These are phyloP conservation scores for Nidularia pulvinata DNA, from an alignment of 768 basidiomycete genomes.

Conservation along the genomic window DNA sequence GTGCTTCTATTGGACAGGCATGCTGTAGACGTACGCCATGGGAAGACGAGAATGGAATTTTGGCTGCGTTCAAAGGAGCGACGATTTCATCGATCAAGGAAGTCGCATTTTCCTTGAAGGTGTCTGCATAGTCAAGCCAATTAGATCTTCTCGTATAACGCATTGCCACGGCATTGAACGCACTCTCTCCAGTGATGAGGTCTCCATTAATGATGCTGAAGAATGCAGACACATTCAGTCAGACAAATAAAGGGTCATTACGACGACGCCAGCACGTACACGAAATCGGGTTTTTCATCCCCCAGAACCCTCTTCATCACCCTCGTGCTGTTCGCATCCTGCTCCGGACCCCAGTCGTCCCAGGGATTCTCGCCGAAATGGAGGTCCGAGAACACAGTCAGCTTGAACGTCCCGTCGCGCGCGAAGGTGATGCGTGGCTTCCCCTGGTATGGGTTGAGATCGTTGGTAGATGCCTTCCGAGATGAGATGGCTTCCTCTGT, in stretches of 20 bases:
- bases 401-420: slow-evolving; percentile 62
- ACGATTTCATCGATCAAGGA: slow-evolving; percentile 64
- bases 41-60: slow-evolving; percentile 66
- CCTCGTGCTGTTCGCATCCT: slow-evolving; percentile 61
- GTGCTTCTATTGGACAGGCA: too few relatives aligned
- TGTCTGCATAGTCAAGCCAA: slow-evolving; percentile 34
- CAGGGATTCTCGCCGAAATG: slow-evolving; percentile 80
- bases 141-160: not conserved
- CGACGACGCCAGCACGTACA: slow-evolving; percentile 35
- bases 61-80: slow-evolving; percentile 52
- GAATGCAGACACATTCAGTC: not conserved
- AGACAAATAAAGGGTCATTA: not conserved
- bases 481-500: not conserved
- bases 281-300: slow-evolving; percentile 68
- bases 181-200: slow-evolving; percentile 72
- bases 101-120: slow-evolving; percentile 68
- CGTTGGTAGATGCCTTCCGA: not conserved
- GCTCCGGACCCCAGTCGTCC: slow-evolving; percentile 65
- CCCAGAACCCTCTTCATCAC: slow-evolving; percentile 57
- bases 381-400: slow-evolving; percentile 74
- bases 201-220: slow-evolving; percentile 71
- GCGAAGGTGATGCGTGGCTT: slow-evolving; percentile 54
- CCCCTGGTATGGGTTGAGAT: slow-evolving; percentile 32
- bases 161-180: slow-evolving; percentile 6
- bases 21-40: slow-evolving; percentile 50